A percentile compares a stretch with the other conserved stretches of the same genome.
These are phyloP conservation scores for Phaeosphaeriaceae sp. DNA, from an alignment of 2,329 filamentous ascomycete genomes.

Conservation along the genomic window DNA sequence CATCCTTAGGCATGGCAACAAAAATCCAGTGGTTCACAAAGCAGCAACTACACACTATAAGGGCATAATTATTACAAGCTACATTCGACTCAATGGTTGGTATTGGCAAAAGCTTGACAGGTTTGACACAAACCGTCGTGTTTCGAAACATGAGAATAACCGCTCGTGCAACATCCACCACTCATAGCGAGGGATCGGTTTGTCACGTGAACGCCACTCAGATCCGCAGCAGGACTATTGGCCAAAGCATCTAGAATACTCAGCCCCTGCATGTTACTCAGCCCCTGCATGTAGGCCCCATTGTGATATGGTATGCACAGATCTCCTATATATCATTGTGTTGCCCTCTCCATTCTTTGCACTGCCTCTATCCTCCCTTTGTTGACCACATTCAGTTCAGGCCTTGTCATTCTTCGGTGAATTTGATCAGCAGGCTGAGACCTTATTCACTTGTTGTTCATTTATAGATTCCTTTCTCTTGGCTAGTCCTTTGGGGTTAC, in stretches of 20 bases:
- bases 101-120: slow-evolving; percentile 30
- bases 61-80: slow-evolving; percentile 1
- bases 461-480: slow-evolving; percentile 2
- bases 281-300: not conserved
- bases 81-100: slow-evolving; percentile 2
- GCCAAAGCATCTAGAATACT: slow-evolving; percentile 1
- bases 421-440: slow-evolving; percentile 20
- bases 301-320: slow-evolving; percentile 9
- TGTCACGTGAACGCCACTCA: slow-evolving; percentile 15
- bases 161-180: slow-evolving; percentile 13
- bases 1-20: not conserved
- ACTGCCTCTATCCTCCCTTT: slow-evolving; percentile 20
- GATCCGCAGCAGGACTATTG: slow-evolving; percentile 15
- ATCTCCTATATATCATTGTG: slow-evolving; percentile 15
- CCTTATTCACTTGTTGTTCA: slow-evolving; percentile 3
- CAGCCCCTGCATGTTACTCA: not conserved
- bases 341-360: slow-evolving; percentile 10
- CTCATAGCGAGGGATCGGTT: slow-evolving; percentile 14
- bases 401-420: slow-evolving; percentile 15
- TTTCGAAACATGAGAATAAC: slow-evolving; percentile 28
- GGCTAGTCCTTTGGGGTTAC: slow-evolving; percentile 10
- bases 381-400: slow-evolving; percentile 4
- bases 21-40: not conserved
- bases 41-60: not conserved
- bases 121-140: slow-evolving; percentile 10